Base-by-base conservation (phyloP, 1,284 basidiomycete species). In the Tilletia caries region DNA sequence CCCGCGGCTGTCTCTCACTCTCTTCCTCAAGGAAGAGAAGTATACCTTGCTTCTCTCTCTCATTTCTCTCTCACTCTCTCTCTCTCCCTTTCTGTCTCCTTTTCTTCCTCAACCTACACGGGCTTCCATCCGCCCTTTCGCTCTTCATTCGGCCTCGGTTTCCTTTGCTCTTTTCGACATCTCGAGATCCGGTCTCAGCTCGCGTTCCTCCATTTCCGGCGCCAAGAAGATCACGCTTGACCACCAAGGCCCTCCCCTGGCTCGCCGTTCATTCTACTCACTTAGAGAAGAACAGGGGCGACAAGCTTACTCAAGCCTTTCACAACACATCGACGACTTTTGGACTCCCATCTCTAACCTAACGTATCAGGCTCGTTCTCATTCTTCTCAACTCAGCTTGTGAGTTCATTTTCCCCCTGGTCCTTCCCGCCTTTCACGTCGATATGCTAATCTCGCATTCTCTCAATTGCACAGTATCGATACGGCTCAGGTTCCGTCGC, bases 21-120 rank as follows among this genome's bases (percentile, higher is more conserved):
- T 15, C 13, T 10, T 37, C 18, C 25, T 25, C 5, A 15, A 8
- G 20, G 12, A 10, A 20, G 15, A 44, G 41, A 65, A 29, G 27
- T 65, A 44, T 48, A 65, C 41, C 64, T 25, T 65, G 20, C 13
- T 32, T 27, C 32, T 25, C 33, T 29, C 41, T 65, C 33, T 60
- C 23, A n/a, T 27, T 23, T 54, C 52, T 23, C 25, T 54, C 52
- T 54, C 52, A 18, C 25, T 6, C 3, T 23, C 46, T 50, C 25
- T 20, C 25, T 23, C 43, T 44, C 25, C 25, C 46, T 18, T 20
- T 18, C 18, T 50, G 25, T 20, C 46, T 50, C n/a, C n/a, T n/a
- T n/a, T n/a, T n/a, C n/a, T n/a, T 41, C 37, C 37, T 41, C 15
- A 6, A 41, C 37, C 37, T 41, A 41, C 37, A 41, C 37, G 37